Evolutionary conservation across 2,329 filamentous ascomycete species (phyloP).

Genomic region (Fusarium sp.): DNA sequence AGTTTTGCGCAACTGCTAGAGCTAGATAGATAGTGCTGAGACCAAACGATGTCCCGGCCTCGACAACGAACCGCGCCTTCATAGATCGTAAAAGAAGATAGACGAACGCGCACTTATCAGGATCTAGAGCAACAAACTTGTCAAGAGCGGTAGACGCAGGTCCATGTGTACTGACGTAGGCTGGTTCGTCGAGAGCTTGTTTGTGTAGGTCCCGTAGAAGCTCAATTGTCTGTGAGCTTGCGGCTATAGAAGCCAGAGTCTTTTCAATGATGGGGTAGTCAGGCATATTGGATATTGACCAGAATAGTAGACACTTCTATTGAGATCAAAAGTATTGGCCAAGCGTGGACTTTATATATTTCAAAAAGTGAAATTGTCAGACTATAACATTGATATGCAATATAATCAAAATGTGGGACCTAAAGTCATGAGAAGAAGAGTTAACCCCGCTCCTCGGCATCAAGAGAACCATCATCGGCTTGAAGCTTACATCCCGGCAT

Average conservation of each 20-base stretch:
- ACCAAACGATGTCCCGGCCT: conserved; percentile 72
- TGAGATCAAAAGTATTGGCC: rapidly evolving
- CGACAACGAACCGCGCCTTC: conserved; percentile 65
- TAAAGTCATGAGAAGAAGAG: neutral
- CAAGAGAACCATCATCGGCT: neutral
- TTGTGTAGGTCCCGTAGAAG: conserved; percentile 51
- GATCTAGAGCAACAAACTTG: conserved; percentile 70
- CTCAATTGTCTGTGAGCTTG: conserved; percentile 43
- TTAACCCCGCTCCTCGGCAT: conserved; percentile 31
- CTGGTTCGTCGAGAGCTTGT: conserved; percentile 48
- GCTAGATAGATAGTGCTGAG: conserved; percentile 73
- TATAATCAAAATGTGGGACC: conserved; percentile 10
- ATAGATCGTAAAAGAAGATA: conserved; percentile 65
- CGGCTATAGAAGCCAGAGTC: conserved; percentile 49
- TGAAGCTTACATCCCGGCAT: neutral
- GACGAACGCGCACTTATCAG: conserved; percentile 68
- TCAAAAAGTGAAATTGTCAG: neutral
- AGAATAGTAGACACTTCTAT: neutral
- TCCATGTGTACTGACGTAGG: conserved; percentile 48
- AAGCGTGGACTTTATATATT: neutral
- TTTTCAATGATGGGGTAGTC: conserved; percentile 44
- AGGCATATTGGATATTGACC: conserved; percentile 18
- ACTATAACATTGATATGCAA: neutral
- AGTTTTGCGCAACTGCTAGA: conserved; percentile 66
- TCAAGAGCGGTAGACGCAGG: conserved; percentile 51